These are phyloP conservation scores for Lycium barbarum DNA, from an alignment of 257 asterid species.

Conservation along the genomic window DNA sequence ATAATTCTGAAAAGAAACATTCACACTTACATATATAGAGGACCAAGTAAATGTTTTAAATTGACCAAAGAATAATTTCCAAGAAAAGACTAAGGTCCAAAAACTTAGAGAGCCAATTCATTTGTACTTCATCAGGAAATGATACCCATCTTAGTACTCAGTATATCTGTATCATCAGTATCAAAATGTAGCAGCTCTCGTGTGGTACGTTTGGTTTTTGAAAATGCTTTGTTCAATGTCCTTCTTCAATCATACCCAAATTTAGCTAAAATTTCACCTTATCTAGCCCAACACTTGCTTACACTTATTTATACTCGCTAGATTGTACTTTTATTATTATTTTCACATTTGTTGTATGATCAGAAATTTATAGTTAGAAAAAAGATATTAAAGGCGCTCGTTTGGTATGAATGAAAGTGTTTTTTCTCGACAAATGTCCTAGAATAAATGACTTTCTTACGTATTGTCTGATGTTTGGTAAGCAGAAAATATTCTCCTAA, in stretches of 20 bases:
- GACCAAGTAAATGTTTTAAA: not conserved
- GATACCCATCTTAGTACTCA: not conserved
- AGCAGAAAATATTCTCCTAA: too few relatives aligned
- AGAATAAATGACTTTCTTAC: too few relatives aligned
- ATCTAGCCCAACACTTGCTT: slow-evolving; percentile 11
- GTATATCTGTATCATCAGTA: not conserved
- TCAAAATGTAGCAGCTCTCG: too few relatives aligned
- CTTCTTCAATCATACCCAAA: slow-evolving; percentile 26
- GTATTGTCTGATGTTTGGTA: too few relatives aligned
- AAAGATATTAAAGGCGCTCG: too few relatives aligned
- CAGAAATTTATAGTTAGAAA: too few relatives aligned
- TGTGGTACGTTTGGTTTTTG: not conserved
- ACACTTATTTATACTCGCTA: slow-evolving; percentile 26
- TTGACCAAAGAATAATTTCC: slow-evolving; percentile 28
- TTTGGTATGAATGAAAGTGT: too few relatives aligned
- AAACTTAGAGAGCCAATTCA: slow-evolving; percentile 9
- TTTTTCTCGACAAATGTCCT: too few relatives aligned
- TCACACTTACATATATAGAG: slow-evolving; percentile 15
- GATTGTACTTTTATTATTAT: not conserved
- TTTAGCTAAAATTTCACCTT: slow-evolving; percentile 4
- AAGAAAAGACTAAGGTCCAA: slow-evolving; percentile 12
- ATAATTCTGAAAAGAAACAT: not conserved
- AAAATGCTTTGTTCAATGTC: slow-evolving; percentile 13
- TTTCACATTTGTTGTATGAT: too few relatives aligned
- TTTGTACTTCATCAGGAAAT: slow-evolving; percentile 19